Evolutionary conservation across 352 stramenopile species (phyloP).

Genomic region (Globisporangium perplexum): DNA sequence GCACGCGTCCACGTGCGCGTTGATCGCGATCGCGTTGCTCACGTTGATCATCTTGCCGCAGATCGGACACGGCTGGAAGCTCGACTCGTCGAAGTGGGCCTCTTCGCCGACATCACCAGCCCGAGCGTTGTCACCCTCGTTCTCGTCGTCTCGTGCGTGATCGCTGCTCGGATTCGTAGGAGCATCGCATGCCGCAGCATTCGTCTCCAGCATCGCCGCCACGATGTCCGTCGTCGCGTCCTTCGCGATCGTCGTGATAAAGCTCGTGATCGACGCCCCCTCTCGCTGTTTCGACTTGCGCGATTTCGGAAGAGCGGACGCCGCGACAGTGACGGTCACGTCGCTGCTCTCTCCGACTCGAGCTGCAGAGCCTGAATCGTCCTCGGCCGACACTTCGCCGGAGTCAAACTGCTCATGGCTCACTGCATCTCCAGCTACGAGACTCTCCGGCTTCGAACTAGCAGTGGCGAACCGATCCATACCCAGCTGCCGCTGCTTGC

Average conservation of each 20-base stretch:
- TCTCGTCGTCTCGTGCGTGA: not conserved
- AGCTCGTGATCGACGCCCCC: constrained; percentile 4
- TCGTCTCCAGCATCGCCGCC: constrained; percentile 17
- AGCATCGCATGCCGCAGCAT: not conserved
- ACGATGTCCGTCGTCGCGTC: constrained; percentile 12
- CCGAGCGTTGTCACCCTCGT: not conserved
- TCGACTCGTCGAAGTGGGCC: not conserved
- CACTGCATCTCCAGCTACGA: too few relatives aligned
- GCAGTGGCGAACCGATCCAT: constrained; percentile 36
- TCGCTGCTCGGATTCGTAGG: not conserved
- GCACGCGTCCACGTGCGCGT: constrained; percentile 58
- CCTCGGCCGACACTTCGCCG: constrained; percentile 2
- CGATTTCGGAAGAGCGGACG: not conserved
- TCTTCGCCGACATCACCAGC: not conserved
- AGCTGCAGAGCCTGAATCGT: constrained; percentile 1
- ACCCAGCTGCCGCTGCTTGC: constrained; percentile 30
- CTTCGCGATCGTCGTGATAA: constrained; percentile 7
- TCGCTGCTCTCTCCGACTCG: not conserved
- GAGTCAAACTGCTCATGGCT: not conserved
- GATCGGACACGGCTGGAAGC: constrained; percentile 48
- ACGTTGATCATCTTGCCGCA: constrained; percentile 48
- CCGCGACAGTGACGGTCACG: not conserved
- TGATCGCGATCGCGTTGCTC: constrained; percentile 47
- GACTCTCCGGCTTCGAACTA: constrained; percentile 6
- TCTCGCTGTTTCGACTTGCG: not conserved